Conservation (phyloP, 352 stramenopile species). For the Phytopythium delawarense region DNA sequence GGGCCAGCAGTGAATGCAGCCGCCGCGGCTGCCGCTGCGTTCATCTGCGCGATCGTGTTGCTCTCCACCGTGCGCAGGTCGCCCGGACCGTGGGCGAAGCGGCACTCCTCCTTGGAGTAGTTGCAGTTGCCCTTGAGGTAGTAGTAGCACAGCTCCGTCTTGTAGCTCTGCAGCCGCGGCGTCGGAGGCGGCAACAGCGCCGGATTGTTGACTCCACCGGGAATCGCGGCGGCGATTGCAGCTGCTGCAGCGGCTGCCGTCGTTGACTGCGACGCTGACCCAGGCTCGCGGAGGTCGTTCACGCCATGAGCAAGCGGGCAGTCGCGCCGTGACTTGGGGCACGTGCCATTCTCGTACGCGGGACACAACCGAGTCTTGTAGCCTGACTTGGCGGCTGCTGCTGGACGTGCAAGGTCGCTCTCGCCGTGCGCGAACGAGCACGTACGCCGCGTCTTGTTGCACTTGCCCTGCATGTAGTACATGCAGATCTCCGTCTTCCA, state of each 20-base stretch:
- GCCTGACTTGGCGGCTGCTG: conserved; percentile 14
- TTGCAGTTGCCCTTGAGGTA: conserved; percentile 88
- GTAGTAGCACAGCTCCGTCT: conserved; percentile 88
- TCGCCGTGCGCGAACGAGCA: conserved; percentile 86
- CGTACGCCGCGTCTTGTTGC: conserved; percentile 85
- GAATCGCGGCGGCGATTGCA: conserved; percentile 4
- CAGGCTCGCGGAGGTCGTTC: conserved; percentile 62
- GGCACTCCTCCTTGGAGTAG: conserved; percentile 83
- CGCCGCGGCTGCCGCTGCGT: conserved; percentile 21
- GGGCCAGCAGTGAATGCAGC: conserved; percentile 14
- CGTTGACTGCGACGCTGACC: conserved; percentile 15
- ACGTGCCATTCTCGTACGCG: conserved; percentile 67
- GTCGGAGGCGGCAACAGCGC: conserved; percentile 37
- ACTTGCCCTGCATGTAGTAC: conserved; percentile 88
- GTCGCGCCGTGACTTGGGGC: conserved; percentile 69
- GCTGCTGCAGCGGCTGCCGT: conserved; percentile 13
- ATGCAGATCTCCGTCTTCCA: conserved; percentile 90
- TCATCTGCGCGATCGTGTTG: conserved; percentile 74
- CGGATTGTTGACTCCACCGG: conserved; percentile 18
- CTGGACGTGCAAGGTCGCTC: conserved; percentile 60
- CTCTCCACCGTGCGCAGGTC: conserved; percentile 80
- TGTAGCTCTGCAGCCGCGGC: conserved; percentile 82
- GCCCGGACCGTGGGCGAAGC: conserved; percentile 81
- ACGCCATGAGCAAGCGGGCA: conserved; percentile 75
- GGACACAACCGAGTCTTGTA: conserved; percentile 84